Evolutionary conservation across 805 yeast genomes (phyloP), one percentile per base, ranked within the genome.

Genomic region (Barnettozyma sp.): DNA sequence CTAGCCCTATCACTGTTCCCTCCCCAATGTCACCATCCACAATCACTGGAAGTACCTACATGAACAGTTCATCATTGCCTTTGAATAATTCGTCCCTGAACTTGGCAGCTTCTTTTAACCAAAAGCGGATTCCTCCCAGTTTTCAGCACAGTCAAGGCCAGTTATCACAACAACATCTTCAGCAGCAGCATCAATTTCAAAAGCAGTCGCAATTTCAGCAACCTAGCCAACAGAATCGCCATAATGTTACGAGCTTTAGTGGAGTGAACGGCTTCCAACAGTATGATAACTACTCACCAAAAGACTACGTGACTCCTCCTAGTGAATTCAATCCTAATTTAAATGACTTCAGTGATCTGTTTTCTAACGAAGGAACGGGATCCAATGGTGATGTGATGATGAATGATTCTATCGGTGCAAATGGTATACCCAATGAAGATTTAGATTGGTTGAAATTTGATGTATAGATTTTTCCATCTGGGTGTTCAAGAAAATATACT

Each of bases 361-460:
- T 30, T 17, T 21, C 27, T 7, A 15, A 14, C 23, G 22, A 28
- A 12, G 30, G 31, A 3, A 18, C 25, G 26, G 30, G 36, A 11
- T 29, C 34, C 5, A 37, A 35, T 30, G 30, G 23, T 14, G 40
- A 40, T 26, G 28, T 37, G 13, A 34, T 40, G 10, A 36, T 42
- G 45, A 36, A 35, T 4, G 39, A 38, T 34, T 20, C 32, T 5
- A 24, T 38, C 35, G 41, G 39, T 34, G 48, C 43, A 37, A 34
- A 33, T 30, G 35, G 34, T 17, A 14, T 17, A 17, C 14, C 34
- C 48, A 46, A 40, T 13, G 43, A 40, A 36, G 58, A 50, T 34
- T 34, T 53, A 29, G 58, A 53, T 25, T 53, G 58, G 58, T 27
- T 53, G 29, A 53, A 52, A 35, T 53, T 53, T 48, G 56, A 53